Base-by-base conservation (phyloP, 768 basidiomycete genomes). In the Rhodosporidiobolus sp. region DNA sequence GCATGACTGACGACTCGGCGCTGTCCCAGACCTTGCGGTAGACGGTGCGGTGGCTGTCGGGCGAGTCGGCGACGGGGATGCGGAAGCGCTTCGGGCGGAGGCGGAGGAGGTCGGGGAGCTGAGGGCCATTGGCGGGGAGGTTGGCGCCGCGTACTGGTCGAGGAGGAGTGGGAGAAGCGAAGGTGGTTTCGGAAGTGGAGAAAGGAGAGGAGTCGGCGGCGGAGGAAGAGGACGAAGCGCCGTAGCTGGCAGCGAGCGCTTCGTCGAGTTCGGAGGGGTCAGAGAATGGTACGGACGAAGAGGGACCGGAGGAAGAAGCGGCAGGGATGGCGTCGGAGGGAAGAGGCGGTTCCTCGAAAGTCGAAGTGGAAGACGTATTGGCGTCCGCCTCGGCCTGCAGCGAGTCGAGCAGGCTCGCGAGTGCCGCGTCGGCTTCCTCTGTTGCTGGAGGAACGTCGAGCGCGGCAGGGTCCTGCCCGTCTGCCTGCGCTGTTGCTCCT, bases 31-130 rank as follows among this genome's bases (percentile, higher is more conserved):
- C 2, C 22, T 61, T 34, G 10, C 3, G 20, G 70, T 76, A 76
- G 26, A 70, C 32, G 28, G 57, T 57, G 11, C 74, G 74, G 38
- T 55, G 63, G 5, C 61, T 57, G 16, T 69, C 64, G 50, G 70
- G 64, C 3, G 64, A 66, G n/a, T 26, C 1, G 20, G 61, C 59
- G 11, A 45, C 34, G 14, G 74, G 74, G 30, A 71, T 32, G n/a
- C 4, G 12, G 67, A 69, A 69, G 2, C 67, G 53, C 20, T 20
- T 50, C 0, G 74, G 74, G 5, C n/a, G 32, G 56, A 69, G 35
- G 9, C 20, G 14, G 34, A 6, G 6, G 38, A 76, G 57, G 65
- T 76, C 74, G 43, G 32, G 4, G 19, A 56, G 8, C 4, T 63
- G 67, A 3, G 69, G 69, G 24, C 53, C 65, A 12, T 12, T 20